phyloP scores from a whole-genome alignment of 73 alveolate species.

The Blepharisma japonicum region DNA sequence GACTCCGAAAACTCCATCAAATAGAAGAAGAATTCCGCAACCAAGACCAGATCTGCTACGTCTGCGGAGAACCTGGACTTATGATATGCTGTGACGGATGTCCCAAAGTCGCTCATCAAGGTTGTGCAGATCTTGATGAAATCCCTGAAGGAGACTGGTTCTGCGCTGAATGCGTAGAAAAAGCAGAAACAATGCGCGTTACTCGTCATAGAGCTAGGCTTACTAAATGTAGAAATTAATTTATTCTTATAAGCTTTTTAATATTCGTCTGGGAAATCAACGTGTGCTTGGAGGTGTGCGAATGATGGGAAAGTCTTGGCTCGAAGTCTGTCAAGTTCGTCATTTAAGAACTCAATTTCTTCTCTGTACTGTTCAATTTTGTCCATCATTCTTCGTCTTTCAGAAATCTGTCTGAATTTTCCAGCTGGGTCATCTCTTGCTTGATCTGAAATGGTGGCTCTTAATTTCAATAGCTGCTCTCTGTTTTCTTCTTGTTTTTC shows the following conservation, averaged over 20 bases:
- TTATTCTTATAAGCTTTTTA: constrained; percentile 25
- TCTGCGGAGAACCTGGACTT: constrained; percentile 9
- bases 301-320: constrained; percentile 95
- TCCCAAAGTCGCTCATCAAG: constrained; percentile 20
- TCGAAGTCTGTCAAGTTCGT: constrained; percentile 88
- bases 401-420: constrained; percentile 73
- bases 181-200: background rate
- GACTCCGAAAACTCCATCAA: background rate
- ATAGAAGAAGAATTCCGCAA: background rate
- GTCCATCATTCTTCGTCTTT: constrained; percentile 74
- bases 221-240: background rate
- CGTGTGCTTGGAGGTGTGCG: constrained; percentile 84
- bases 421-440: constrained; percentile 66
- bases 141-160: constrained; percentile 25
- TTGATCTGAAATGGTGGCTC: constrained; percentile 34
- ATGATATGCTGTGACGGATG: constrained; percentile 9
- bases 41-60: background rate
- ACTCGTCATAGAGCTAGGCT: no score
- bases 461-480: constrained; percentile 80
- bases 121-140: background rate
- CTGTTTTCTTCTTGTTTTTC: constrained; percentile 69
- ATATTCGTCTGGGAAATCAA: constrained; percentile 86
- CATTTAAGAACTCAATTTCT: constrained; percentile 90
- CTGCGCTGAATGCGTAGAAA: background rate
- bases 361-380: constrained; percentile 83